phyloP scores from a whole-genome alignment of 805 yeast genomes.

The Yarrowia osloensis region DNA sequence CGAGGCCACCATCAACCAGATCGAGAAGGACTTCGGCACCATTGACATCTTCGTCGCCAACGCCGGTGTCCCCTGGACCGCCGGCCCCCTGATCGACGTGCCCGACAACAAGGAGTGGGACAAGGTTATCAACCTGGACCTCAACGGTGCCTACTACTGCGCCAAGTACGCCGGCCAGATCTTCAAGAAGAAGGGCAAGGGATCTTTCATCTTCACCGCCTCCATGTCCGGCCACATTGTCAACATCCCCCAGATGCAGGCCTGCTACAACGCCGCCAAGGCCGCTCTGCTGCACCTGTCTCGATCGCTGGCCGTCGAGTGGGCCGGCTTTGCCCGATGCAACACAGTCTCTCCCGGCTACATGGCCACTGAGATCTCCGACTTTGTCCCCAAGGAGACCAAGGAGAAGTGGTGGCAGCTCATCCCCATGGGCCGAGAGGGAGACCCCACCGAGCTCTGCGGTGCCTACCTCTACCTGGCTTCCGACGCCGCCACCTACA shows the following conservation, averaged over 20 bases:
- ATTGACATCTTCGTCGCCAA: slow-evolving; percentile 85
- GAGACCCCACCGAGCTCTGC: slow-evolving; percentile 66
- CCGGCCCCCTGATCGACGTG: slow-evolving; percentile 56
- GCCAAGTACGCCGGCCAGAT: slow-evolving; percentile 72
- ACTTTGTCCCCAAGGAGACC: slow-evolving; percentile 49
- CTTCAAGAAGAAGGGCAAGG: slow-evolving; percentile 71
- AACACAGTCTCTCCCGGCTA: slow-evolving; percentile 87
- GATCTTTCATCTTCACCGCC: slow-evolving; percentile 81
- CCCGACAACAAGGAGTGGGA: slow-evolving; percentile 62
- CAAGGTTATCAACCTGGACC: slow-evolving; percentile 70
- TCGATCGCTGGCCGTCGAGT: slow-evolving; percentile 79
- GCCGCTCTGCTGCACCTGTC: slow-evolving; percentile 79
- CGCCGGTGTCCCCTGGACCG: slow-evolving; percentile 84
- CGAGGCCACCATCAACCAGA: slow-evolving; percentile 51
- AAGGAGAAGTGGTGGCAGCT: slow-evolving; percentile 52
- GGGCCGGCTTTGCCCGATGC: slow-evolving; percentile 87
- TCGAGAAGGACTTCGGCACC: slow-evolving; percentile 69
- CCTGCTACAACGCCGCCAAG: slow-evolving; percentile 83
- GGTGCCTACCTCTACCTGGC: slow-evolving; percentile 83
- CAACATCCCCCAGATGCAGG: slow-evolving; percentile 83
- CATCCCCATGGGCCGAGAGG: slow-evolving; percentile 76
- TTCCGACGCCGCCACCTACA: slow-evolving; percentile 75
- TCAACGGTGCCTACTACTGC: slow-evolving; percentile 79
- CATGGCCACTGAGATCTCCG: slow-evolving; percentile 68
- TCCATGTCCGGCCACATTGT: slow-evolving; percentile 89